Evolutionary conservation across 768 basidiomycete genomes (phyloP), one percentile per base, ranked within the genome.

Genomic region (Ramaria rubella): DNA sequence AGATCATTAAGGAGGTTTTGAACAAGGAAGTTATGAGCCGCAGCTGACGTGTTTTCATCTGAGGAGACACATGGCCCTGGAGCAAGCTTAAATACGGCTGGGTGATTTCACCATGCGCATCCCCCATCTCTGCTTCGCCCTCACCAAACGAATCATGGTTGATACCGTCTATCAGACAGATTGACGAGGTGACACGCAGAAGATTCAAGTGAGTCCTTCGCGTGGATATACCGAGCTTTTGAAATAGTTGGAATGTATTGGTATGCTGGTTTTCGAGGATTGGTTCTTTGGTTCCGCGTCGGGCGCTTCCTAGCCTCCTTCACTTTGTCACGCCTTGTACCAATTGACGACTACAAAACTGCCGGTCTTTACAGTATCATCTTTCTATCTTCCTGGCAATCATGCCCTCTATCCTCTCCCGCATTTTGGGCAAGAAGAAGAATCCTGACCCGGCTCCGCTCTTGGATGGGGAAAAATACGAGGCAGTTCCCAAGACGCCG

Each of bases 321-420:
- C 46, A 12, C 46, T 2, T 26, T 48, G 46, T 48, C 46, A 48
- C 46, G 46, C 24, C 11, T 48, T 27, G 24, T 48, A 51, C 31
- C 49, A 33, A 17, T 36, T 51, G 33, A 51, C 49, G n/a, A 33
- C n/a, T 24, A 49, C 8, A 7, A 48, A 48, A 27, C 46, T 51
- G 29, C 33, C 49, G 33, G 49, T 51, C 49, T 31, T 51, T 51
- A 51, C 49, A 51, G 49, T 51, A 51, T 51, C 49, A 2, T n/a
- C 19, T 36, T 51, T 34, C 31, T 33, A 33, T 9, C 8, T 24
- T 21, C 17, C 49, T 51, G 49, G 30, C 31, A 21, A 21, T 33
- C 33, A 55, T 55, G 53, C 53, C 53, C 34, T 55, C 53, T n/a
- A 17, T 55, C 33, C 34, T 55, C n/a, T 55, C 53, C 40, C 38